Evolutionary conservation across 495 filamentous ascomycete genomes (phyloP), one percentile per base, ranked within the genome.

Genomic region (Aspergillus campestris): DNA sequence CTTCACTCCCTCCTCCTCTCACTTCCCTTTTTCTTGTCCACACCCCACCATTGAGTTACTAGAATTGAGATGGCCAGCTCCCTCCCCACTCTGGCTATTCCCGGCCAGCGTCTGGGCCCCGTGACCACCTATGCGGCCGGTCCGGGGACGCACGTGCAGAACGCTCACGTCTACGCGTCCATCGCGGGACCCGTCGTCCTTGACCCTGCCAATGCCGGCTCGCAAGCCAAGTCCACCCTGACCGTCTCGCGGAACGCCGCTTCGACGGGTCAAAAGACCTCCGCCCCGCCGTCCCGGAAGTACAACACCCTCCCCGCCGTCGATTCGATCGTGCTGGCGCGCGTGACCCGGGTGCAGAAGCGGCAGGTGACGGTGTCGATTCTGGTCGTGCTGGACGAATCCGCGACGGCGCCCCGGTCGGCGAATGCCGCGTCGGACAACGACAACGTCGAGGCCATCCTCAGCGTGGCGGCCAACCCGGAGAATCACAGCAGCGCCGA

Each of bases 351-450:
- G 31, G 87, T 95, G 40, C 83, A 82, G 54, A 83, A 83, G 45
- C 75, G 84, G 35, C 86, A 94, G 65, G 92, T 86, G 6, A 80
- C 82, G 15, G 80, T 94, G 24, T 82, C 78, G 12, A 95, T 98
- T 43, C 71, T 92, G 27, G 81, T 87, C 34, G 81, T 91, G 11
- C 77, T 82, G 37, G 84, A 84, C 34, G 65, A 69, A 1, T 44
- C 52, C 7, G 38, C 49, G 11, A 48, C 37, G 15, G n/a, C 55
- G 18, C 74, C 72, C 3, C 66, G 78, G 31, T 58, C 56, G 45
- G 75, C 56, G 8, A 54, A 53, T 32, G 36, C 56, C 7, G 41
- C 64, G 5, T 71, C 70, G 6, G 65, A 70, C 42, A 69, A 73
- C 28, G 69, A 69, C 34, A 79, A 85, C 46, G 53, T 77, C 42